phyloP scores from a whole-genome alignment of 768 basidiomycete genomes.

The Amanita inopinata region DNA sequence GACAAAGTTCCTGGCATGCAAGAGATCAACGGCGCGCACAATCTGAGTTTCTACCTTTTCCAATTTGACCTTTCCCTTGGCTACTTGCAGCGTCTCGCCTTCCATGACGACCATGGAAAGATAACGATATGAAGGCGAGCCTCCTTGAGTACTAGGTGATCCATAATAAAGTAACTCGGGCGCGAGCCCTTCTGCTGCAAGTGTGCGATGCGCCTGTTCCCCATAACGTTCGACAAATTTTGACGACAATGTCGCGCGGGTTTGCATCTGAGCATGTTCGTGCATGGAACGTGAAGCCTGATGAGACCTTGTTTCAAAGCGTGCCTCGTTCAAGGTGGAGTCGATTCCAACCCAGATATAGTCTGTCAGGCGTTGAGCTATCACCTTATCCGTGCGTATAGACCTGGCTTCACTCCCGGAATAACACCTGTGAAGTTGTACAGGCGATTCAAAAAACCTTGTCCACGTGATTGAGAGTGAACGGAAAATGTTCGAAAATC shows the following conservation, averaged over 20 bases:
- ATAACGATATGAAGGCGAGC: slow-evolving; percentile 1
- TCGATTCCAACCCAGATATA: slow-evolving; percentile 20
- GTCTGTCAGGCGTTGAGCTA: slow-evolving; percentile 27
- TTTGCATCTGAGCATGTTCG: slow-evolving; percentile 6
- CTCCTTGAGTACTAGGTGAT: neutral
- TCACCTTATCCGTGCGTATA: slow-evolving; percentile 12
- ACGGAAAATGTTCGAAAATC: slow-evolving; percentile 3
- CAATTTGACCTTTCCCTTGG: slow-evolving; percentile 18
- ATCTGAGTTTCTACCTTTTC: slow-evolving; percentile 8
- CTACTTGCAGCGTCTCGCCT: slow-evolving; percentile 10
- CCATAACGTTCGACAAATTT: slow-evolving; percentile 20
- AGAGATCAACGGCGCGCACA: slow-evolving; percentile 9
- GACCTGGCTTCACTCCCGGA: slow-evolving; percentile 12
- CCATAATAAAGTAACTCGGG: slow-evolving; percentile 7
- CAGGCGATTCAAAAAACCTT: slow-evolving; percentile 11
- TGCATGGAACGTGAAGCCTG: slow-evolving; percentile 16
- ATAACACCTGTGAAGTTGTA: slow-evolving; percentile 13
- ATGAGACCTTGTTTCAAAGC: slow-evolving; percentile 14
- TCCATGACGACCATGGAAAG: slow-evolving; percentile 16
- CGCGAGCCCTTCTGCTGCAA: slow-evolving; percentile 9
- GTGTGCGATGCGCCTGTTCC: slow-evolving; percentile 10
- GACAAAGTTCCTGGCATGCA: slow-evolving; percentile 15
- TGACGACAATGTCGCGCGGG: slow-evolving; percentile 18
- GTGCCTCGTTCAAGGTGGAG: slow-evolving; percentile 14
- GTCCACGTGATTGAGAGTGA: slow-evolving; percentile 12